These are phyloP conservation scores for Atalantia buxifolia DNA, from an alignment of 345 rosid genomes.

Conservation along the genomic window DNA sequence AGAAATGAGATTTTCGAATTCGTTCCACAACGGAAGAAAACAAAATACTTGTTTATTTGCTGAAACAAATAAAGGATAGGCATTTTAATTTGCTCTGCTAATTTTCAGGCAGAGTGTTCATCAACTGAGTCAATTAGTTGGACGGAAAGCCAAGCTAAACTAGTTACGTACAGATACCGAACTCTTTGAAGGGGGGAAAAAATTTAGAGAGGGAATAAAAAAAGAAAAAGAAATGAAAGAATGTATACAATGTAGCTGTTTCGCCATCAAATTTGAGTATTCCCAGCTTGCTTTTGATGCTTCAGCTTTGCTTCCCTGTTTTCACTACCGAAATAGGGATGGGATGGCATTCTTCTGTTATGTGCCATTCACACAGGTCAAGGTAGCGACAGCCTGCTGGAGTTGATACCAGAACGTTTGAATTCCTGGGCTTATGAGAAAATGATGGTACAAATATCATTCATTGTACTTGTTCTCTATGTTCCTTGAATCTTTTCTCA, in stretches of 20 bases:
- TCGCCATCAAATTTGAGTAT: neutral
- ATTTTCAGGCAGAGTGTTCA: too few species aligned
- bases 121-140: too few species aligned
- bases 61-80: too few species aligned
- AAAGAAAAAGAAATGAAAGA: too few species aligned
- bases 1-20: too few species aligned
- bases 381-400: neutral
- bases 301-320: neutral
- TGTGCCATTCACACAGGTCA: neutral
- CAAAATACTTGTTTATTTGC: too few species aligned
- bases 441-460: neutral
- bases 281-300: neutral
- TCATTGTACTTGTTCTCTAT: constrained; percentile 4
- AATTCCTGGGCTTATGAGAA: neutral
- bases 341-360: neutral
- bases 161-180: too few species aligned
- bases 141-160: too few species aligned
- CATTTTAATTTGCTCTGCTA: neutral
- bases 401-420: neutral
- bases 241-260: neutral
- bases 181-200: too few species aligned
- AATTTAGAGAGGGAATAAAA: too few species aligned
- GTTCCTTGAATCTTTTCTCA: constrained; percentile 67
- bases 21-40: too few species aligned
- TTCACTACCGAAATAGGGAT: neutral